These are phyloP conservation scores for Pistacia integerrima DNA, from an alignment of 345 rosid species.

Conservation along the genomic window DNA sequence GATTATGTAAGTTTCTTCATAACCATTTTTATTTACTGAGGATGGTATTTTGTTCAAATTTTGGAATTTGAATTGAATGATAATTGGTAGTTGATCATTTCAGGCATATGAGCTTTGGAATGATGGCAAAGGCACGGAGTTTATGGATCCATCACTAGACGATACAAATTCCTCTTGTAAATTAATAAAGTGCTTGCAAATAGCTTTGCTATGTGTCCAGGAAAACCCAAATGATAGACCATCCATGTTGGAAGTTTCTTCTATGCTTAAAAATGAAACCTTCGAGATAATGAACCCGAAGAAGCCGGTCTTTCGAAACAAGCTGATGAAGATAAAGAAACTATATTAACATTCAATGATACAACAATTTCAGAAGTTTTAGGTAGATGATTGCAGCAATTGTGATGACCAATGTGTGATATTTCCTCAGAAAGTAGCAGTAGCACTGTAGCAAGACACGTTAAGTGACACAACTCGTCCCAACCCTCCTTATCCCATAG, in stretches of 20 bases:
- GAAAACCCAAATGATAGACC: conserved; percentile 9
- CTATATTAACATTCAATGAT: background rate
- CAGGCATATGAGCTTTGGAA: background rate
- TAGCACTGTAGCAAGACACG: too few species aligned
- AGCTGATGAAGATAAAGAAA: too few species aligned
- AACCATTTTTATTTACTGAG: too few species aligned
- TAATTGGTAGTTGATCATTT: background rate
- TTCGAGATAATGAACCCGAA: background rate
- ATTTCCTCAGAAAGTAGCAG: too few species aligned
- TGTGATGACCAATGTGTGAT: too few species aligned
- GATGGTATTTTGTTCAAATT: too few species aligned
- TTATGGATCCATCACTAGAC: background rate
- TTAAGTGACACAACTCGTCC: too few species aligned
- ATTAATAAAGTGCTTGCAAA: conserved; percentile 7
- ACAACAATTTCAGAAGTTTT: background rate
- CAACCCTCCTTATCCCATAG: too few species aligned
- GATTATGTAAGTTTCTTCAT: too few species aligned
- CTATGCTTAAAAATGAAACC: background rate
- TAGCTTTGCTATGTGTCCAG: conserved; percentile 10
- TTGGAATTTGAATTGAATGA: background rate
- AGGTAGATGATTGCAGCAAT: background rate
- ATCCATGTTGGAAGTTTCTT: background rate
- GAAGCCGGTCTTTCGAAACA: background rate
- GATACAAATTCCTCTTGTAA: background rate
- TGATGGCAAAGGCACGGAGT: background rate